Percentiles rank a stretch among this genome's conserved stretches.
phyloP scores from a whole-genome alignment of 331 rosid species.

The Prunus yedoensis region DNA sequence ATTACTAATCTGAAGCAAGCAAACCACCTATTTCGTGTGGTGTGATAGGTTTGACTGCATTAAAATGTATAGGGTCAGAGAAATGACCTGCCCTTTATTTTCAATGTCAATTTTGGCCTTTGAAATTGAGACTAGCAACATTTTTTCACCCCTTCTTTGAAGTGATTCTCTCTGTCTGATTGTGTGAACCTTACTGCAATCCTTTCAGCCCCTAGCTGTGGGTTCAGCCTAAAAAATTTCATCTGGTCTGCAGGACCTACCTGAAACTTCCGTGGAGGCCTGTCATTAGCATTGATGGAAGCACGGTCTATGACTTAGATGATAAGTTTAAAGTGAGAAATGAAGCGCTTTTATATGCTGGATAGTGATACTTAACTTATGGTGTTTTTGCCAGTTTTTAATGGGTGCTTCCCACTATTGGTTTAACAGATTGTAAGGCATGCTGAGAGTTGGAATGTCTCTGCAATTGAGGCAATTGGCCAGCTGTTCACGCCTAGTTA shows the following conservation, averaged over 20 bases:
- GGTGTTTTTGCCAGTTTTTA: conserved; percentile 2
- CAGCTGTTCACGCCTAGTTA: conserved; percentile 66
- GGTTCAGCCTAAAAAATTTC: background rate
- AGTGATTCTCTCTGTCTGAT: background rate
- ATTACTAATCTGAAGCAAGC: background rate
- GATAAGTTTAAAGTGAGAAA: conserved; percentile 51
- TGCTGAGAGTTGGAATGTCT: conserved; percentile 82
- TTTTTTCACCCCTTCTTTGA: background rate
- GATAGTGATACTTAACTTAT: background rate
- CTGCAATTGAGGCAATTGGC: conserved; percentile 79
- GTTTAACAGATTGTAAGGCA: conserved; percentile 74
- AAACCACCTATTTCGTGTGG: background rate
- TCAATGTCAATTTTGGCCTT: background rate
- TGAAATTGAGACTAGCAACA: too few species aligned
- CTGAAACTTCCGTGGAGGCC: conserved; percentile 97
- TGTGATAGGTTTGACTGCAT: background rate
- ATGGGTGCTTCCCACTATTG: conserved; percentile 16
- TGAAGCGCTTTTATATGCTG: conserved; percentile 2
- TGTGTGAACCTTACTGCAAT: background rate
- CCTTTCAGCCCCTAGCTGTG: background rate
- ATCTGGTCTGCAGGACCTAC: conserved; percentile 60
- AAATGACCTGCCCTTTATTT: background rate
- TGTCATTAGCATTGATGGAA: conserved; percentile 68
- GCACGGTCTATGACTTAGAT: conserved; percentile 67
- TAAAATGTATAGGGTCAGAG: background rate